These are phyloP conservation scores for Phoma sp. DNA, from an alignment of 2,329 filamentous ascomycete genomes.

Conservation along the genomic window DNA sequence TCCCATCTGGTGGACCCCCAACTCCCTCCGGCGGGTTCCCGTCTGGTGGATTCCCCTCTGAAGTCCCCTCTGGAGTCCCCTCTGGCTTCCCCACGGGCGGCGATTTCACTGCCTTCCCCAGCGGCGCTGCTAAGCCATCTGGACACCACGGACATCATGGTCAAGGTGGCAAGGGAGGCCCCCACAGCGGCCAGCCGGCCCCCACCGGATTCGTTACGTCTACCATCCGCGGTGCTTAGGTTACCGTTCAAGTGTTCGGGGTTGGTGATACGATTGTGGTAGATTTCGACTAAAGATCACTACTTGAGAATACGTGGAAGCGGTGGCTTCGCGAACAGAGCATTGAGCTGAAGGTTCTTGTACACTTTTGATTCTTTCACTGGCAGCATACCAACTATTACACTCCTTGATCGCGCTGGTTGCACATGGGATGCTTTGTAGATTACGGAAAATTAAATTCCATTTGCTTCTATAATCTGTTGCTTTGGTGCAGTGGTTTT, in stretches of 20 bases:
- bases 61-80: too few species aligned
- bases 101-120: background rate
- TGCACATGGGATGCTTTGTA: background rate
- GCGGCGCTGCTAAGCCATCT: background rate
- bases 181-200: background rate
- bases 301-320: background rate
- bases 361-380: conserved; percentile 1
- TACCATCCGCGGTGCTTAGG: conserved; percentile 8
- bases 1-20: background rate
- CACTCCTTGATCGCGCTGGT: conserved; percentile 15
- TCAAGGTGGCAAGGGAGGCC: background rate
- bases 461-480: background rate
- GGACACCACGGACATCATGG: background rate
- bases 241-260: background rate
- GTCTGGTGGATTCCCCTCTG: background rate
- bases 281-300: background rate
- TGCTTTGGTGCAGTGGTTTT: too few species aligned
- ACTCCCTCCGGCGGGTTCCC: background rate
- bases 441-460: background rate
- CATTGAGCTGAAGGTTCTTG: conserved; percentile 4
- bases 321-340: background rate
- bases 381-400: background rate
- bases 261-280: background rate
- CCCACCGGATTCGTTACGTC: conserved; percentile 12
- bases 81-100: too few species aligned